Evolutionary conservation across 176 grass and related monocot species (phyloP).

Genomic region (Musa beccarii): DNA sequence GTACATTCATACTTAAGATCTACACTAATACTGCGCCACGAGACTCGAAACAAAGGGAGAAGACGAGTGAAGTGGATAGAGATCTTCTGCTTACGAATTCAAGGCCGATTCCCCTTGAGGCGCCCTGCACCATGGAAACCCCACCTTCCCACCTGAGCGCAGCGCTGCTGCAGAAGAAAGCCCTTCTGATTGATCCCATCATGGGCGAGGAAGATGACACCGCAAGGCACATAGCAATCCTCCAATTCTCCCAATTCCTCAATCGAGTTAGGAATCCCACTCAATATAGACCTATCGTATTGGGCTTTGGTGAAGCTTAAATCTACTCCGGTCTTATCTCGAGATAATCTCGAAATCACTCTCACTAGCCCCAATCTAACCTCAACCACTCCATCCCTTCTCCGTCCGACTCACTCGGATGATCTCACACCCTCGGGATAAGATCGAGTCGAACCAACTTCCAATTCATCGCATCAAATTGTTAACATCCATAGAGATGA

Average conservation of each 20-base stretch:
- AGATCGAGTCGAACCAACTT: too few relatives aligned
- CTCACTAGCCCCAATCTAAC: too few relatives aligned
- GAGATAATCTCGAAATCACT: too few relatives aligned
- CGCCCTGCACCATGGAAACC: constrained; percentile 89
- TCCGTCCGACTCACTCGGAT: too few relatives aligned
- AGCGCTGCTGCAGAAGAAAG: constrained; percentile 30
- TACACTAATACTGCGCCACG: background rate
- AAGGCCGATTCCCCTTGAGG: constrained; percentile 77
- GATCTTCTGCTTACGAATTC: constrained; percentile 53
- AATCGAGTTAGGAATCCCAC: too few relatives aligned
- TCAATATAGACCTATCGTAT: too few relatives aligned
- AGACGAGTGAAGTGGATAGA: background rate
- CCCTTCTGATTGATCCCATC: constrained; percentile 29
- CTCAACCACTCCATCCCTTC: too few relatives aligned
- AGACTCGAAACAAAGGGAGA: background rate
- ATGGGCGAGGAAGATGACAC: constrained; percentile 7
- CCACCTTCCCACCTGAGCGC: constrained; percentile 10
- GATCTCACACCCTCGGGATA: too few relatives aligned
- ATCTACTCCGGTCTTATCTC: rapidly evolving
- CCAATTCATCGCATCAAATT: too few relatives aligned
- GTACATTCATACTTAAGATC: too few relatives aligned
- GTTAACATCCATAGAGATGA: too few relatives aligned
- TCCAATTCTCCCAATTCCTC: background rate
- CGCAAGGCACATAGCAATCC: background rate
- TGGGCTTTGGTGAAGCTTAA: too few relatives aligned